Conservation (phyloP, 352 stramenopile species). For the Pythium phragmitis region DNA sequence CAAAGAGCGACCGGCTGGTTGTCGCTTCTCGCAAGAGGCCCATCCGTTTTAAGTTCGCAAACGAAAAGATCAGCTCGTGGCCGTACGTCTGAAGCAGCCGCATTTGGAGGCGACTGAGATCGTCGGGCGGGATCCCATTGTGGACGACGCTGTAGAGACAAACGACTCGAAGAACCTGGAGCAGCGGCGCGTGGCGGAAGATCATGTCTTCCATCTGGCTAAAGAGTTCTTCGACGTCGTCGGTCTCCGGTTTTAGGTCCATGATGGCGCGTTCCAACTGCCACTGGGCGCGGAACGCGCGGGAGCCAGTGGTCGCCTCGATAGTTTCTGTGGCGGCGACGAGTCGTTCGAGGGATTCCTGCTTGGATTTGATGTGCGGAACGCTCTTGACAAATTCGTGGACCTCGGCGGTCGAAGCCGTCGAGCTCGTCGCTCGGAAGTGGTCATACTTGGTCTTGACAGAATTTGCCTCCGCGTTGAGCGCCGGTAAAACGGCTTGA, state of each 20-base stretch:
- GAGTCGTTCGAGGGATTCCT: constrained; percentile 59
- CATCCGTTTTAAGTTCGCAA: constrained; percentile 57
- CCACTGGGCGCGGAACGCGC: constrained; percentile 65
- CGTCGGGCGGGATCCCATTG: constrained; percentile 34
- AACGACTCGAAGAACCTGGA: constrained; percentile 56
- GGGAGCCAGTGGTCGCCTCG: constrained; percentile 39
- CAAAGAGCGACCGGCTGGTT: not conserved
- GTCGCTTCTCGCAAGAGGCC: constrained; percentile 41
- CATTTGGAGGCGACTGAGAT: constrained; percentile 50
- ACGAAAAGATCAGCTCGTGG: constrained; percentile 69
- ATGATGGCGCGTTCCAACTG: constrained; percentile 66
- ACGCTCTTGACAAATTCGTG: constrained; percentile 72
- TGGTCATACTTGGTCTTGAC: constrained; percentile 54
- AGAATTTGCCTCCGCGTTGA: constrained; percentile 50
- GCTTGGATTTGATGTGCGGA: constrained; percentile 53
- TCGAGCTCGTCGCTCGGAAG: constrained; percentile 50
- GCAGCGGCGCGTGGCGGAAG: constrained; percentile 48
- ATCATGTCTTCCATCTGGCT: constrained; percentile 58
- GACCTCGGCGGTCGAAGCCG: constrained; percentile 54
- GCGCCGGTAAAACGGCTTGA: constrained; percentile 40
- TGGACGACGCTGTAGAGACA: constrained; percentile 62
- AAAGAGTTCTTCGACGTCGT: constrained; percentile 27
- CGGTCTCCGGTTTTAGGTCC: constrained; percentile 40
- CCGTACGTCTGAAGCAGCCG: constrained; percentile 71
- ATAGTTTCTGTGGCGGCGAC: constrained; percentile 60